Percentiles rank a stretch among this genome's conserved stretches.
These are phyloP conservation scores for Geopyxis carbonaria DNA, from an alignment of 495 filamentous ascomycete genomes.

Conservation along the genomic window DNA sequence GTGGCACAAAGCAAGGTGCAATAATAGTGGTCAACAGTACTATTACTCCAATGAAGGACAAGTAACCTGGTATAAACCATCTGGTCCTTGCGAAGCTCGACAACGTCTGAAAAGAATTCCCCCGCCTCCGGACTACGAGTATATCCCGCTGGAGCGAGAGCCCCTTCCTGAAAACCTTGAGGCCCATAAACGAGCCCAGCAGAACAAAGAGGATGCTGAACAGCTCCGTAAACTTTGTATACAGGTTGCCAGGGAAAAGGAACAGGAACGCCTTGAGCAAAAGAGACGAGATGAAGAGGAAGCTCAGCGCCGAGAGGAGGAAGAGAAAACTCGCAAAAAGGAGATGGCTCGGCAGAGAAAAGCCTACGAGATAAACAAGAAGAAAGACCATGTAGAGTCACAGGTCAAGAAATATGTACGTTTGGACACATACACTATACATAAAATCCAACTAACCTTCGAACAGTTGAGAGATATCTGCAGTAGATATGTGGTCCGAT, in stretches of 20 bases:
- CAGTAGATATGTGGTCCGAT: neutral
- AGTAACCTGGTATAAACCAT: slow-evolving; percentile 20
- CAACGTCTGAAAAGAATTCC: slow-evolving; percentile 7
- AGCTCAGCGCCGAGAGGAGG: neutral
- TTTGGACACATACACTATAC: too few relatives aligned
- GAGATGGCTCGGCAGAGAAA: too few relatives aligned
- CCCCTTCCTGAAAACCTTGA: slow-evolving; percentile 6
- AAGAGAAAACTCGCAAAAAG: too few relatives aligned
- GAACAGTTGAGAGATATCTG: neutral
- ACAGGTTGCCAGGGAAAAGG: too few relatives aligned
- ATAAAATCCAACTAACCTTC: too few relatives aligned
- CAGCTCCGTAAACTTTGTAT: too few relatives aligned
- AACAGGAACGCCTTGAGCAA: neutral
- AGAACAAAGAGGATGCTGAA: neutral
- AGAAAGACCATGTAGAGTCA: too few relatives aligned
- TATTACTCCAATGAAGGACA: slow-evolving; percentile 21
- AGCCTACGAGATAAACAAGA: too few relatives aligned
- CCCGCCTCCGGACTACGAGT: slow-evolving; percentile 11
- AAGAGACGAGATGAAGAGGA: neutral
- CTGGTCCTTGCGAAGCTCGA: slow-evolving; percentile 13
- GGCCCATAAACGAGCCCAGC: neutral
- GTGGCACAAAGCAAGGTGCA: slow-evolving; percentile 19
- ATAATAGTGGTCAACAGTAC: slow-evolving; percentile 10
- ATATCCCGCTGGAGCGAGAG: slow-evolving; percentile 7
- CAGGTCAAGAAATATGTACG: too few relatives aligned